phyloP scores from a whole-genome alignment of 75 land plant genomes.

The Selaginella moellendorffii region DNA sequence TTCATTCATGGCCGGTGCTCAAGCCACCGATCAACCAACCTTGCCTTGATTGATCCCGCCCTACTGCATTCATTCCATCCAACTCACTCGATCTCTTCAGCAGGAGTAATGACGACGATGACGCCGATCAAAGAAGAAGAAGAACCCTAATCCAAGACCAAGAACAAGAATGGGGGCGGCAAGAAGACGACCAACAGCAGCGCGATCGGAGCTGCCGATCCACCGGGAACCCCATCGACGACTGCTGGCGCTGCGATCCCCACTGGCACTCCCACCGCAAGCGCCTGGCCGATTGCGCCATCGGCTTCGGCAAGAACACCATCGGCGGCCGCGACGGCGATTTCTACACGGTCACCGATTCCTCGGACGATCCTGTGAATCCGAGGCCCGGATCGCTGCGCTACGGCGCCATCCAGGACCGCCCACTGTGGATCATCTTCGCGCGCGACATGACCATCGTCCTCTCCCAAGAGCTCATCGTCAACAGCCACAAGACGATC shows the following conservation, averaged over 20 bases:
- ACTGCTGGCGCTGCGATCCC: constrained; percentile 37
- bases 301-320: constrained; percentile 33
- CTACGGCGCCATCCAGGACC: constrained; percentile 29
- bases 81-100: too few relatives aligned
- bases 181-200: too few relatives aligned
- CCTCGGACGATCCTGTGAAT: constrained; percentile 25
- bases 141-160: too few relatives aligned
- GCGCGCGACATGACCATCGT: constrained; percentile 37
- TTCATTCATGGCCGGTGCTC: too few relatives aligned
- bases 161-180: too few relatives aligned
- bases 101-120: too few relatives aligned
- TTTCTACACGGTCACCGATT: constrained; percentile 30
- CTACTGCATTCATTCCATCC: too few relatives aligned
- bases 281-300: constrained; percentile 31
- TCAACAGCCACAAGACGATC: constrained; percentile 38
- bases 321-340: constrained; percentile 27
- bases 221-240: constrained; percentile 45
- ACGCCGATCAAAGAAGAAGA: too few relatives aligned
- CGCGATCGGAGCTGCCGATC: too few relatives aligned
- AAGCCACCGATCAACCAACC: too few relatives aligned
- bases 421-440: constrained; percentile 56
- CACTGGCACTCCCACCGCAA: constrained; percentile 33
- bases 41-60: too few relatives aligned
- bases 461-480: constrained; percentile 33
- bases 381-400: constrained; percentile 39